These are phyloP conservation scores for Cnidoscolus chayamansa DNA, from an alignment of 441 rosid genomes.

Conservation along the genomic window DNA sequence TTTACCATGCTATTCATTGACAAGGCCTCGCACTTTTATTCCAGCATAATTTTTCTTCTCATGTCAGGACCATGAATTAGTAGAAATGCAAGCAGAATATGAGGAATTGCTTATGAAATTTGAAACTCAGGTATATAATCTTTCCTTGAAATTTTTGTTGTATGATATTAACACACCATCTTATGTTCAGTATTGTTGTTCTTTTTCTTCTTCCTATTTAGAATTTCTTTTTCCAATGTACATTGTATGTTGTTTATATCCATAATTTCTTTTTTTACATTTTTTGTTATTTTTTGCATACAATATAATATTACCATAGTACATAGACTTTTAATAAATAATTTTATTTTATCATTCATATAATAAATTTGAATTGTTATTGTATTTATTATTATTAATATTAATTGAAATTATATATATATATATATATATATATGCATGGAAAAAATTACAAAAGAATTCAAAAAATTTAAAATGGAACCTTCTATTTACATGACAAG, in stretches of 20 bases:
- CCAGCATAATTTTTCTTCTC: constrained; percentile 28
- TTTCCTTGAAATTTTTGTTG: constrained; percentile 27
- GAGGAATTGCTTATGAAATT: constrained; percentile 62
- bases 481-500: no score
- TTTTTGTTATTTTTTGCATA: background rate
- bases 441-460: no score
- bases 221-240: no score
- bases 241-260: no score
- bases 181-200: background rate
- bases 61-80: constrained; percentile 52
- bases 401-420: no score
- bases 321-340: no score
- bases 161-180: background rate
- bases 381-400: no score
- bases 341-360: no score
- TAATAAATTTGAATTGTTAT: no score
- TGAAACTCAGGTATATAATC: constrained; percentile 59
- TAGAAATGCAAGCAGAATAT: constrained; percentile 51
- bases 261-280: background rate
- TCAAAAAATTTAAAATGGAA: no score
- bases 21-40: constrained; percentile 21
- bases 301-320: no score
- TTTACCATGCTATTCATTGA: constrained; percentile 33
- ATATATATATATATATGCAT: no score
- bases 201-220: background rate